Conservation (phyloP, 1,139 yeast genomes). For the Pichia cactophila region DNA sequence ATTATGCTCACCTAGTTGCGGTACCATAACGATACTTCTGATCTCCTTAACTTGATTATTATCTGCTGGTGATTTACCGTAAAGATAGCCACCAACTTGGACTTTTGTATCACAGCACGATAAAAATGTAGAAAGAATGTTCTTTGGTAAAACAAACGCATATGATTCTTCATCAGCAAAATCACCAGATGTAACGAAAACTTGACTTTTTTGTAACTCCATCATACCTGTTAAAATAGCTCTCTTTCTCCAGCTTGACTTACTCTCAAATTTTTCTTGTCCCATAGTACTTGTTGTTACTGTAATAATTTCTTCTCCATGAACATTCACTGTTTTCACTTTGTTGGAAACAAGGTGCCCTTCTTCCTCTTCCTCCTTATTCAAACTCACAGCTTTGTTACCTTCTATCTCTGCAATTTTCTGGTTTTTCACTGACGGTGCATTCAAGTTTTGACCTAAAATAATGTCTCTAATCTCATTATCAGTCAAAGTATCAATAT, state of each 20-base stretch:
- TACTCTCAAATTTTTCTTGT: conserved; percentile 73
- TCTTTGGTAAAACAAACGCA: conserved; percentile 77
- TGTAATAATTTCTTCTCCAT: conserved; percentile 92
- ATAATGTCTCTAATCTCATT: conserved; percentile 90
- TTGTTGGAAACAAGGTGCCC: conserved; percentile 63
- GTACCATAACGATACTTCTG: conserved; percentile 67
- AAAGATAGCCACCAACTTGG: conserved; percentile 76
- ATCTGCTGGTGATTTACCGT: conserved; percentile 69
- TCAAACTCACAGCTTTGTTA: conserved; percentile 23
- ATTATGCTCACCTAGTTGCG: conserved; percentile 75
- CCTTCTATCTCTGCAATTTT: conserved; percentile 72
- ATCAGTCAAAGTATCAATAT: conserved; percentile 82
- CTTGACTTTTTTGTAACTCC: conserved; percentile 67
- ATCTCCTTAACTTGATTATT: conserved; percentile 72
- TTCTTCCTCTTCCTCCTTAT: conserved; percentile 16
- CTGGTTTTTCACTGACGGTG: conserved; percentile 79
- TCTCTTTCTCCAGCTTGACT: conserved; percentile 85
- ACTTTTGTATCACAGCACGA: conserved; percentile 75
- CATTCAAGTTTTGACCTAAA: conserved; percentile 86
- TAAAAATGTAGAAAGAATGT: conserved; percentile 67
- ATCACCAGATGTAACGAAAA: conserved; percentile 61
- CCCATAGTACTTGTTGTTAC: conserved; percentile 90
- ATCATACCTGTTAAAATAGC: conserved; percentile 75
- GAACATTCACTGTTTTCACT: conserved; percentile 80
- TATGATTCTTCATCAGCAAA: conserved; percentile 47